Evolutionary conservation across 116 monocot genomes (phyloP), one percentile per base, ranked within the genome.

Genomic region (Papilionanthe hybrid): DNA sequence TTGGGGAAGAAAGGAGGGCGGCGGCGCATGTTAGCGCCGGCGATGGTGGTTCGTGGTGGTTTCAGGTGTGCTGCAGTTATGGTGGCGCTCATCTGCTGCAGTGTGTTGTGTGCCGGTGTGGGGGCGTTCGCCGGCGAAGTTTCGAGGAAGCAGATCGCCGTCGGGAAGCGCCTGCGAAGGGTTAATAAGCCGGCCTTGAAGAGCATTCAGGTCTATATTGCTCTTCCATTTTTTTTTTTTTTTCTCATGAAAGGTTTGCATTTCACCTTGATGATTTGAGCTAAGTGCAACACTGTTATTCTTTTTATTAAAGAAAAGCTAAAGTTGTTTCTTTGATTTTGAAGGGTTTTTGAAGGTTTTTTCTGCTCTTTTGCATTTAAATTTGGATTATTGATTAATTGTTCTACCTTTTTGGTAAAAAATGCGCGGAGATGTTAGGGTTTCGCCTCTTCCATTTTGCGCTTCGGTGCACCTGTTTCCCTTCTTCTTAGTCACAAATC

Each of bases 151-250:
- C 63, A 69, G 20, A 42, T 78, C 23, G 83, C 83, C n/a, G 83
- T 81, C 48, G 80, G 76, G 58, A 80, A 76, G 76, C 88, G 81
- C 60, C 79, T 90, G 42, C 81, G 77, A 65, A 83, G 85, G 50
- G 71, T 90, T 55, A 90, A 90, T 56, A 90, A 85, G 81, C 83
- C 88, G 19, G 74, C 88, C 5, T 17, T 88, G 44, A 84, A 82
- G 42, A 76, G 81, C 81, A 87, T 90, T 45, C 23, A 84, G 79
- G 87, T 87, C 7, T 73, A 22, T 73, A n/a, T 28, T 17, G 5
- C 15, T 69, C 27, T 32, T 19, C 20, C 66, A 25, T 19, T 28
- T 9, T 66, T 15, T 32, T n/a, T n/a, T 7, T 72, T 73, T 19
- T 73, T 43, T 73, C 44, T 72, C 41, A 17, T 42, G 23, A 43